A percentile compares a stretch with the other conserved stretches of the same genome.
Conservation (phyloP, 805 yeast genomes). For the Zygosaccharomyces gambellarensis region DNA sequence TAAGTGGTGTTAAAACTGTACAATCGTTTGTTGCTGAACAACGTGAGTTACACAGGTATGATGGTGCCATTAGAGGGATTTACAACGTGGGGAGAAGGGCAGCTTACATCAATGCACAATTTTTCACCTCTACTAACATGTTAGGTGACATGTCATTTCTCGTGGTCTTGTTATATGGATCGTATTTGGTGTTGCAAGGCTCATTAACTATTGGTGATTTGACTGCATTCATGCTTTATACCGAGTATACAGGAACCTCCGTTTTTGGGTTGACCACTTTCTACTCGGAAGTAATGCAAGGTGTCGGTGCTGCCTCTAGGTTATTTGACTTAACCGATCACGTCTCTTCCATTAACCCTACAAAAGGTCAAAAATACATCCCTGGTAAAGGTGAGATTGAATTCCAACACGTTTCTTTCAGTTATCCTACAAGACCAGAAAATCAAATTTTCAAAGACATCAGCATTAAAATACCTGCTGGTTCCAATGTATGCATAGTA, state of each 20-base stretch:
- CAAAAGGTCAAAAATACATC: constrained; percentile 49
- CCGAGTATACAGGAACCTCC: constrained; percentile 89
- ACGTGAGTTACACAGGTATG: constrained; percentile 71
- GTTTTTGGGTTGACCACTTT: constrained; percentile 90
- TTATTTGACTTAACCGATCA: constrained; percentile 82
- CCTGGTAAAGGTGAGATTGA: constrained; percentile 44
- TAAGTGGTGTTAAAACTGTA: constrained; percentile 80
- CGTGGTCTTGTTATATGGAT: constrained; percentile 73
- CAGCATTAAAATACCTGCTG: constrained; percentile 44
- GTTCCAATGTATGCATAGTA: constrained; percentile 66
- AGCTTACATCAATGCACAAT: constrained; percentile 73
- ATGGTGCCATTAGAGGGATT: constrained; percentile 62
- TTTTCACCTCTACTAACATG: constrained; percentile 71
- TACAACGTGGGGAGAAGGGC: constrained; percentile 69
- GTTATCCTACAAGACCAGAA: constrained; percentile 84
- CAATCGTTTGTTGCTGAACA: constrained; percentile 89
- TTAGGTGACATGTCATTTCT: constrained; percentile 81
- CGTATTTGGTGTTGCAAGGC: constrained; percentile 71
- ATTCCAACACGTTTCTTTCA: constrained; percentile 64
- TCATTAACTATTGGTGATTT: constrained; percentile 81
- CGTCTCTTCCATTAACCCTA: constrained; percentile 63
- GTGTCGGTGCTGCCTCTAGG: constrained; percentile 93
- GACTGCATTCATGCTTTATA: constrained; percentile 90
- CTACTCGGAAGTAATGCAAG: constrained; percentile 95
- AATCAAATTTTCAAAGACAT: constrained; percentile 49